A percentile compares a stretch with the other conserved stretches of the same genome.
Evolutionary conservation across 352 stramenopile genomes (phyloP).

Genomic region (Pythium oligandrum): DNA sequence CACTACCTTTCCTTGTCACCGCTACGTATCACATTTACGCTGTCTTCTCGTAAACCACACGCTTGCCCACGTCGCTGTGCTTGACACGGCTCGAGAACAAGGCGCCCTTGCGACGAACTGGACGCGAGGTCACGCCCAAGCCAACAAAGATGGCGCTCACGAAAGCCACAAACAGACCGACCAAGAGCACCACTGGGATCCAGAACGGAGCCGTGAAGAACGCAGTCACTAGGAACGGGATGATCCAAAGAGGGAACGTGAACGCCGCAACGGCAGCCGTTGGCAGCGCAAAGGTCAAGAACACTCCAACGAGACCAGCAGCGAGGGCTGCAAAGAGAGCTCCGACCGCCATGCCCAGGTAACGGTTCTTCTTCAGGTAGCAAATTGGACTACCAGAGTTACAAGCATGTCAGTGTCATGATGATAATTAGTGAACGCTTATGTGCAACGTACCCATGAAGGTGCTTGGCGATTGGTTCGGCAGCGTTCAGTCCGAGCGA

Average conservation of each 20-base stretch:
- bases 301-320: conserved; percentile 46
- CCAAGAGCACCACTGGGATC: conserved; percentile 60
- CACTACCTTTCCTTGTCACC: no score
- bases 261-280: conserved; percentile 64
- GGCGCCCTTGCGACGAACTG: conserved; percentile 72
- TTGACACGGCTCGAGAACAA: conserved; percentile 75
- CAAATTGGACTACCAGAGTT: conserved; percentile 32
- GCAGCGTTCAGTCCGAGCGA: conserved; percentile 28
- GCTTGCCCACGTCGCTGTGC: conserved; percentile 75
- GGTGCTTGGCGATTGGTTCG: conserved; percentile 34
- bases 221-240: conserved; percentile 63
- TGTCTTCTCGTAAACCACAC: conserved; percentile 80
- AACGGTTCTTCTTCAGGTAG: conserved; percentile 73
- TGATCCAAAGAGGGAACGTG: conserved; percentile 83
- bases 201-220: conserved; percentile 82
- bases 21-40: conserved; percentile 19
- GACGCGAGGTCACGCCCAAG: conserved; percentile 65
- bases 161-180: conserved; percentile 62
- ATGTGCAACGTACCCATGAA: conserved; percentile 25
- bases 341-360: conserved; percentile 54
- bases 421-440: not conserved
- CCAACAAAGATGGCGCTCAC: conserved; percentile 67
- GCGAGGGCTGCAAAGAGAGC: conserved; percentile 46
- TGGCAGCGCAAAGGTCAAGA: conserved; percentile 66
- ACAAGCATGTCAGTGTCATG: conserved; percentile 3